phyloP scores from a whole-genome alignment of 805 yeast genomes.

The Candida sakaeoensis region DNA sequence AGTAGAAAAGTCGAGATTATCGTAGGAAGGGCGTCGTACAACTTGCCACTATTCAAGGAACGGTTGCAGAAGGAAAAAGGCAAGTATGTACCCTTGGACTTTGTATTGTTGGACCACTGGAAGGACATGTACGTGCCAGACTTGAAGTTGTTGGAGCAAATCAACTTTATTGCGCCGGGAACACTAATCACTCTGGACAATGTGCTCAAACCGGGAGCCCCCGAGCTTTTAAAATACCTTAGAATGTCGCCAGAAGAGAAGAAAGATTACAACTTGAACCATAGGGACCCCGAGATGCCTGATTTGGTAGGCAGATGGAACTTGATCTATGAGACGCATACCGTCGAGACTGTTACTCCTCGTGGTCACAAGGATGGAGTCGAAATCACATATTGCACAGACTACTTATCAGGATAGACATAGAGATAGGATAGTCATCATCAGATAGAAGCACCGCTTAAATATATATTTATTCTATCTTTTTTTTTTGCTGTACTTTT shows the following conservation, averaged over 20 bases:
- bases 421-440: too few relatives aligned
- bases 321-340: slow-evolving; percentile 32
- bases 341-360: slow-evolving; percentile 15
- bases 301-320: slow-evolving; percentile 38
- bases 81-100: slow-evolving; percentile 23
- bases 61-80: slow-evolving; percentile 7
- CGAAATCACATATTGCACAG: slow-evolving; percentile 29
- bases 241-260: slow-evolving; percentile 34
- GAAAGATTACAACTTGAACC: slow-evolving; percentile 22
- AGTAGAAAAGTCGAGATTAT: slow-evolving; percentile 25
- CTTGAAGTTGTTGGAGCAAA: slow-evolving; percentile 37
- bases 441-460: too few relatives aligned
- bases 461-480: neutral
- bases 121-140: slow-evolving; percentile 39
- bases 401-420: slow-evolving; percentile 23
- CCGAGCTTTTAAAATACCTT: slow-evolving; percentile 38
- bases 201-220: slow-evolving; percentile 31
- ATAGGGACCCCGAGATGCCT: slow-evolving; percentile 24
- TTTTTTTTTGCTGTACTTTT: neutral
- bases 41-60: slow-evolving; percentile 23
- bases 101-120: slow-evolving; percentile 40
- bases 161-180: slow-evolving; percentile 37
- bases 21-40: slow-evolving; percentile 29
- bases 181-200: slow-evolving; percentile 39
- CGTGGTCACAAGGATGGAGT: slow-evolving; percentile 23